These are phyloP conservation scores for Plenodomus tracheiphilus DNA, from an alignment of 2,329 filamentous ascomycete genomes.

Conservation along the genomic window DNA sequence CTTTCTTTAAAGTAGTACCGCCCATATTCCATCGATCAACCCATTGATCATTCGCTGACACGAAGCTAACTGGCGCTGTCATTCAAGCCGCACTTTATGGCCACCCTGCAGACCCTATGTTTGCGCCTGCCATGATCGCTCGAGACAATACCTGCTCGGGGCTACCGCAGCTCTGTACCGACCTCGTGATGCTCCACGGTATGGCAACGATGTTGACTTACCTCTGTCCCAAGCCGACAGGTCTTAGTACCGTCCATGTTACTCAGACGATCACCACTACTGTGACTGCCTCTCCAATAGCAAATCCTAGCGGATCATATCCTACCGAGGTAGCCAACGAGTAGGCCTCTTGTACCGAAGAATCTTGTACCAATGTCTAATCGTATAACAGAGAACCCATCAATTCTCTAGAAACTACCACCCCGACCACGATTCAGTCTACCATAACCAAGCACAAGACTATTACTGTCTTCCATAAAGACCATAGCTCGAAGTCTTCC, in stretches of 20 bases:
- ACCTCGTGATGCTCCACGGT: constrained; percentile 17
- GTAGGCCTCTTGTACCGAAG: background rate
- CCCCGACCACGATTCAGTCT: constrained; percentile 19
- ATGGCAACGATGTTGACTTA: constrained; percentile 25
- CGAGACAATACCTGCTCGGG: constrained; percentile 13
- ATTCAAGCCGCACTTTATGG: constrained; percentile 9
- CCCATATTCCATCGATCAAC: background rate
- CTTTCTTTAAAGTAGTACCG: background rate
- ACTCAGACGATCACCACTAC: constrained; percentile 20
- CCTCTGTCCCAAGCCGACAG: constrained; percentile 19
- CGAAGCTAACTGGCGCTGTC: constrained; percentile 8
- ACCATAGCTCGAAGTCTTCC: background rate
- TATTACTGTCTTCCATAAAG: constrained; percentile 7
- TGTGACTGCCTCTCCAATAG: constrained; percentile 13
- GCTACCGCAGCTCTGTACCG: constrained; percentile 27
- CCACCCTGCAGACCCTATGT: constrained; percentile 5
- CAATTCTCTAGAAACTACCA: constrained; percentile 9
- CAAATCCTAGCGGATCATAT: background rate
- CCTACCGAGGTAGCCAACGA: background rate
- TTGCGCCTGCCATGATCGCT: constrained; percentile 6
- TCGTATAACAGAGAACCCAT: background rate
- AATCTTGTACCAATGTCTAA: background rate
- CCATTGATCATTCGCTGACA: background rate
- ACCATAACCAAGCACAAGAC: constrained; percentile 16
- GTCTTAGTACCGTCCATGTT: constrained; percentile 15